Conservation (phyloP, 1,284 basidiomycete genomes). For the Grifola frondosa region DNA sequence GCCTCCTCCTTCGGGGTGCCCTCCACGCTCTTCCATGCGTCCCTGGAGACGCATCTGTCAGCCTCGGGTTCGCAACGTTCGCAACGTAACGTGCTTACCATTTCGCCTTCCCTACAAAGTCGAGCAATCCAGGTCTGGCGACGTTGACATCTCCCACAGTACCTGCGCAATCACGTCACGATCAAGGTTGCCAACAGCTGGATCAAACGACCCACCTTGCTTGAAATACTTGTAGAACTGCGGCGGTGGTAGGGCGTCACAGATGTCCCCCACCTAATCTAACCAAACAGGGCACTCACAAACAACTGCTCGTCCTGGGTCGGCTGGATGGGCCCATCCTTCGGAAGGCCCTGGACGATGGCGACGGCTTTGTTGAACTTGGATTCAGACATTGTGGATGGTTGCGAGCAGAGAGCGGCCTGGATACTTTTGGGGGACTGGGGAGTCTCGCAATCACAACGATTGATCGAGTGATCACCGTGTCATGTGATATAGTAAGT, state of each 20-base stretch:
- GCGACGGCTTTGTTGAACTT: constrained; percentile 80
- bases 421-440: too few relatives aligned
- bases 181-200: constrained; percentile 4
- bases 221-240: constrained; percentile 95
- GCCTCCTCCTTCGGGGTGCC: constrained; percentile 76
- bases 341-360: constrained; percentile 72
- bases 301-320: constrained; percentile 74
- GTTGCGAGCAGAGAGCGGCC: too few relatives aligned
- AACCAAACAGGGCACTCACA: constrained; percentile 44
- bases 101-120: constrained; percentile 82
- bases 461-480: neutral
- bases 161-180: constrained; percentile 41
- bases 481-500: too few relatives aligned
- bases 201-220: constrained; percentile 58
- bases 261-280: neutral
- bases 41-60: constrained; percentile 45
- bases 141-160: constrained; percentile 74
- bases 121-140: constrained; percentile 66
- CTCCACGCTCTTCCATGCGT: constrained; percentile 84
- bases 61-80: constrained; percentile 3
- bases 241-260: constrained; percentile 6
- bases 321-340: constrained; percentile 81
- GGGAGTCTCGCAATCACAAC: neutral
- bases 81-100: constrained; percentile 50
- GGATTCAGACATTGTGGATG: constrained; percentile 53